These are phyloP conservation scores for Gastrolobium bilobum DNA, from an alignment of 306 rosid genomes.

Conservation along the genomic window DNA sequence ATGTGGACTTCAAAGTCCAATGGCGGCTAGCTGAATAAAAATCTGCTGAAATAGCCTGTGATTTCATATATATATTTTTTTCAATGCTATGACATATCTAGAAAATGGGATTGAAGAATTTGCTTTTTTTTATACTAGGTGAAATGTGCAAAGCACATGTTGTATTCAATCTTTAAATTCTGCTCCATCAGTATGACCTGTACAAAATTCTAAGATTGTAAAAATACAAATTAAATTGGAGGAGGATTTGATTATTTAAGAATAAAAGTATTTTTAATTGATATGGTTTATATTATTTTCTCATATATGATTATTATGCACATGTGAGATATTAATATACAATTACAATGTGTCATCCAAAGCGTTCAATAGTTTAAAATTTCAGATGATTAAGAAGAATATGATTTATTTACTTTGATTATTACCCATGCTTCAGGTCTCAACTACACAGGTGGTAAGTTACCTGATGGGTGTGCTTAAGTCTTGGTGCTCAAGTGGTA, in stretches of 20 bases:
- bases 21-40: constrained; percentile 53
- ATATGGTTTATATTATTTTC: not conserved
- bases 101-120: constrained; percentile 21
- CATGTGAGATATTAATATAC: not conserved
- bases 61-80: not conserved
- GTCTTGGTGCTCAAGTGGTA: too few relatives aligned
- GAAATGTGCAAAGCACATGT: constrained; percentile 34
- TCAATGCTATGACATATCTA: constrained; percentile 5
- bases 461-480: too few relatives aligned
- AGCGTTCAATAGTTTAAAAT: not conserved
- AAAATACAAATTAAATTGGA: not conserved
- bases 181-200: not conserved
- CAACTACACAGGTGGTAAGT: too few relatives aligned
- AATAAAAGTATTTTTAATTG: not conserved
- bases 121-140: constrained; percentile 15
- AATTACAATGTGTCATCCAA: not conserved
- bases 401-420: not conserved
- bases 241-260: constrained; percentile 13
- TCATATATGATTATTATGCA: too few relatives aligned
- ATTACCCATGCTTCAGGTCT: not conserved
- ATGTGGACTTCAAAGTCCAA: constrained; percentile 49
- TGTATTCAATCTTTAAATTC: not conserved
- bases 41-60: constrained; percentile 10
- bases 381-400: not conserved
- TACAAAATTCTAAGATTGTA: constrained; percentile 10